phyloP scores from a whole-genome alignment of 2,329 filamentous ascomycete species.

The Drechslera avenae region DNA sequence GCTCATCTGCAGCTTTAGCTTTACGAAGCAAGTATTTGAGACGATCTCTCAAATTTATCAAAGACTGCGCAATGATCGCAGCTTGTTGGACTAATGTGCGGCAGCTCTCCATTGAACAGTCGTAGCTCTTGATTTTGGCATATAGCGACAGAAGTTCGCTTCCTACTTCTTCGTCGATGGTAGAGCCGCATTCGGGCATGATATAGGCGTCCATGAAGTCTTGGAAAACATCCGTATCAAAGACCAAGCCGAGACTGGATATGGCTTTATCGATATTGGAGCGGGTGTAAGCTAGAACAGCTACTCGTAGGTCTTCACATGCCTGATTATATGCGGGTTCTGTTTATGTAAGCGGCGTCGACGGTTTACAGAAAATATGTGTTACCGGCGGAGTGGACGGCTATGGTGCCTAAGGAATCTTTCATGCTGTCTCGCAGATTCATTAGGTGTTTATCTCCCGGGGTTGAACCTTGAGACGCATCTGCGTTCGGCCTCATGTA shows the following conservation, averaged over 20 bases:
- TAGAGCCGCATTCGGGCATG: background rate
- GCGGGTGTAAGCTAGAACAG: too few relatives aligned
- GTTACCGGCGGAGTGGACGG: too few relatives aligned
- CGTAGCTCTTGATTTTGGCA: background rate
- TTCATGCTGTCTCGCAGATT: too few relatives aligned
- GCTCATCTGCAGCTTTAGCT: slow-evolving; percentile 5
- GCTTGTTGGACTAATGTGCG: slow-evolving; percentile 1
- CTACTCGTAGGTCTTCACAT: too few relatives aligned
- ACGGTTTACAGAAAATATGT: too few relatives aligned
- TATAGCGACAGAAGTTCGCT: slow-evolving; percentile 2
- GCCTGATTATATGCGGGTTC: too few relatives aligned
- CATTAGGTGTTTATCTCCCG: too few relatives aligned
- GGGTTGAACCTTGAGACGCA: too few relatives aligned
- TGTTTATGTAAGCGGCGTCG: too few relatives aligned
- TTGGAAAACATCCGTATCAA: background rate
- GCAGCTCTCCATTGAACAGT: background rate
- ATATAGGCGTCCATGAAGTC: rapidly evolving
- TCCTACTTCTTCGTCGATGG: slow-evolving; percentile 7
- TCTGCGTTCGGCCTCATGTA: background rate
- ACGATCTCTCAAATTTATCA: background rate
- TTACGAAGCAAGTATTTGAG: slow-evolving; percentile 12
- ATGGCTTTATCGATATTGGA: too few relatives aligned
- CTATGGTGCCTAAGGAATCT: too few relatives aligned
- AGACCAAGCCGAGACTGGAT: too few relatives aligned
- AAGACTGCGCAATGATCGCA: background rate